Percentiles rank a stretch among this genome's conserved stretches.
phyloP scores from a whole-genome alignment of 257 asterid species.

The Rauvolfia tetraphylla region DNA sequence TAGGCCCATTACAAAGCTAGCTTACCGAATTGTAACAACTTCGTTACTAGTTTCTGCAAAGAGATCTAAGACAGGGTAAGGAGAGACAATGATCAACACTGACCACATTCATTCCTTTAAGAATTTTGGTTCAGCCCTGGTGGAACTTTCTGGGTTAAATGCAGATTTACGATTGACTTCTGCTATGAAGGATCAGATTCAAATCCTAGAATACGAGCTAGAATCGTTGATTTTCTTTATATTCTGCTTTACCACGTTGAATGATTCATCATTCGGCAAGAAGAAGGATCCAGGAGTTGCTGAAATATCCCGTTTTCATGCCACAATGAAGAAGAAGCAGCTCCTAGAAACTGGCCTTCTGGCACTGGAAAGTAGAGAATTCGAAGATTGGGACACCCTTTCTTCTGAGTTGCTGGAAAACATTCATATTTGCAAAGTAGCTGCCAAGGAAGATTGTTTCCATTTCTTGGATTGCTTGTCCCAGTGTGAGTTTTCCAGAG shows the following conservation, averaged over 20 bases:
- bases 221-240: no score
- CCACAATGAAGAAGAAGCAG: not conserved
- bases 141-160: no score
- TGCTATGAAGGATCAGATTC: not conserved
- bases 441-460: not conserved
- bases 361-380: not conserved
- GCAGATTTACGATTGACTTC: not conserved
- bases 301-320: not conserved
- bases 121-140: no score
- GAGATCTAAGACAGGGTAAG: no score
- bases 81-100: no score
- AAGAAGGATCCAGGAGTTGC: not conserved
- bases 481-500: not conserved
- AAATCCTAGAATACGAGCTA: not conserved
- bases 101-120: no score
- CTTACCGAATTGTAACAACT: no score
- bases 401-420: not conserved
- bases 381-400: not conserved
- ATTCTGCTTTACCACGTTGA: no score
- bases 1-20: no score
- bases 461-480: not conserved
- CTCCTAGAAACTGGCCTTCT: not conserved
- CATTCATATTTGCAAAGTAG: not conserved
- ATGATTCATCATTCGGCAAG: no score
- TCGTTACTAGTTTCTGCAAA: no score